These are phyloP conservation scores for Apostasia ramifera DNA, from an alignment of 106 monocot species.

Conservation along the genomic window DNA sequence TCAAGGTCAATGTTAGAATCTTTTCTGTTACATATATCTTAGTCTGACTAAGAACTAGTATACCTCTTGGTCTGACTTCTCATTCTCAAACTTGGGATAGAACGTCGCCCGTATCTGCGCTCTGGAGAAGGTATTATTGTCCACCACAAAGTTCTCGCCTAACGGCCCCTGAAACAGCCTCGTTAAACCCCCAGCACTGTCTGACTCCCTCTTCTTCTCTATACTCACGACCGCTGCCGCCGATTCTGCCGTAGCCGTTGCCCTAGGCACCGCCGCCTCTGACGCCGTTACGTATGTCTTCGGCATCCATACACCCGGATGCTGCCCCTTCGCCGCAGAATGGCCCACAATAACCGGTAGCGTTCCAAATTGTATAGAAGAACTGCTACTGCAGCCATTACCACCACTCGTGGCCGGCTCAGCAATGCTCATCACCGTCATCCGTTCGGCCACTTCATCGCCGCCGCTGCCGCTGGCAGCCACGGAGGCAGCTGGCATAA, in stretches of 20 bases:
- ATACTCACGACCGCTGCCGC: neutral
- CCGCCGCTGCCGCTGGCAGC: neutral
- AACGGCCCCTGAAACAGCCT: constrained; percentile 43
- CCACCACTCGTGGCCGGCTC: neutral
- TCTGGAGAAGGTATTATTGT: constrained; percentile 47
- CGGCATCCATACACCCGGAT: constrained; percentile 13
- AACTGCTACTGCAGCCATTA: neutral
- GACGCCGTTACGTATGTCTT: constrained; percentile 22
- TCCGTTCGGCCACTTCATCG: constrained; percentile 7
- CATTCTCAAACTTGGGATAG: constrained; percentile 97
- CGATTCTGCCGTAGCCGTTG: neutral
- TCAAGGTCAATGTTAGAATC: too few species aligned
- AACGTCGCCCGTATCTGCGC: constrained; percentile 89
- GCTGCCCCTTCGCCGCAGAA: neutral
- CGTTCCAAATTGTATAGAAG: constrained; percentile 7
- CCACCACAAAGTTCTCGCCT: constrained; percentile 57
- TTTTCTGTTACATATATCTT: too few species aligned
- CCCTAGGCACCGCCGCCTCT: neutral
- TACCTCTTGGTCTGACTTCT: constrained; percentile 98
- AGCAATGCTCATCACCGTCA: constrained; percentile 20
- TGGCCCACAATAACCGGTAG: neutral
- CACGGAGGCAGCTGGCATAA: neutral
- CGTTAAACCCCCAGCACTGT: constrained; percentile 6
- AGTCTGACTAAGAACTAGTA: neutral
- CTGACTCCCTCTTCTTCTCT: neutral